phyloP scores from a whole-genome alignment of 768 basidiomycete species.

The Kwoniella bestiolae region DNA sequence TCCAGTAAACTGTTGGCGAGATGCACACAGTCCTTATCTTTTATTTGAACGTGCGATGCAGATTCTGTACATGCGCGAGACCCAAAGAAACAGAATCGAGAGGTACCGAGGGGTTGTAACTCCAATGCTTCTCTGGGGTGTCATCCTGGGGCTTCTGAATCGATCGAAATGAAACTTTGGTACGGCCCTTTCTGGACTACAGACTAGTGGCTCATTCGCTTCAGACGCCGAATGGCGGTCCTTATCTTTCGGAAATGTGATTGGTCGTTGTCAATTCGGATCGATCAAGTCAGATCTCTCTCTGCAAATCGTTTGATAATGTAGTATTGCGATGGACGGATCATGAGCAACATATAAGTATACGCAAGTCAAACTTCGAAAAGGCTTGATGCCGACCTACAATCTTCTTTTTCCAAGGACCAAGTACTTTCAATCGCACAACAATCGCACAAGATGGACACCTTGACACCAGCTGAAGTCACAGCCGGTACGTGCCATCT shows the following conservation, averaged over 20 bases:
- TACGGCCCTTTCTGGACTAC: not conserved
- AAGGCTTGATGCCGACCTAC: no score
- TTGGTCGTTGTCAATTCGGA: no score
- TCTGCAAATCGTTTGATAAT: no score
- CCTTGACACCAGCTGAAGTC: conserved; percentile 31
- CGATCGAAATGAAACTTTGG: not conserved
- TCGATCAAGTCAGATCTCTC: no score
- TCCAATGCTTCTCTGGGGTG: not conserved
- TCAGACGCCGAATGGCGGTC: not conserved
- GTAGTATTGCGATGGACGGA: no score
- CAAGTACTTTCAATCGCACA: not conserved
- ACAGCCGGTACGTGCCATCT: conserved; percentile 25
- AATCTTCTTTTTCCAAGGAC: no score
- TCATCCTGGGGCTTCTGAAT: not conserved
- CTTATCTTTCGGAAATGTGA: not conserved
- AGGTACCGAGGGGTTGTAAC: not conserved
- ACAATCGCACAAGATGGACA: conserved; percentile 13
- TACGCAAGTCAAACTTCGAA: no score
- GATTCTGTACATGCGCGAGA: not conserved
- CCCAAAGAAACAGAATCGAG: not conserved
- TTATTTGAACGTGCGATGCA: no score
- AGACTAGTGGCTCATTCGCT: not conserved
- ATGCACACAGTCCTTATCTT: not conserved
- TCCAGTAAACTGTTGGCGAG: not conserved
- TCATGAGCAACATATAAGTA: no score